phyloP scores from a whole-genome alignment of 768 basidiomycete genomes.

The Artomyces pyxidatus region DNA sequence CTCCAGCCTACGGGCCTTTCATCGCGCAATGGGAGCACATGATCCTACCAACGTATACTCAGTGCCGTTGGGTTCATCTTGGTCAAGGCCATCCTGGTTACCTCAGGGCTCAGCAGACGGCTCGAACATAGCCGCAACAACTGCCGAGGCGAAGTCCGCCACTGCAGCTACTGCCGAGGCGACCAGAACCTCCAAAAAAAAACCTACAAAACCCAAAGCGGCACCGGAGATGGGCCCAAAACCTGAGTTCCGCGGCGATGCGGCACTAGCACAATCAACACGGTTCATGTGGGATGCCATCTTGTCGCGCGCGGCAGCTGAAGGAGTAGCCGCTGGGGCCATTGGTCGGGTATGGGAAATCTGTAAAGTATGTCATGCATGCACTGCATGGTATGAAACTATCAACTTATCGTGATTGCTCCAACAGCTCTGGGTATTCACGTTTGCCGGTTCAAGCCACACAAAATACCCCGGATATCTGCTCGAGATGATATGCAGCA shows the following conservation, averaged over 20 bases:
- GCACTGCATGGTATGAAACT: not conserved
- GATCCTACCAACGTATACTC: not conserved
- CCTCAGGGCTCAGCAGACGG: not conserved
- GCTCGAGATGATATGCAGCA: slow-evolving; percentile 23
- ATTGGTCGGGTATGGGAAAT: not conserved
- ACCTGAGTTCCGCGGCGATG: not conserved
- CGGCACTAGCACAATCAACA: not conserved
- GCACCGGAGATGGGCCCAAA: not conserved
- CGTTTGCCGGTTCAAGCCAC: slow-evolving; percentile 27
- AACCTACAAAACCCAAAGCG: not conserved
- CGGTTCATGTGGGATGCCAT: not conserved
- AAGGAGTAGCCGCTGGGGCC: not conserved
- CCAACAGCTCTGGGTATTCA: slow-evolving; percentile 17
- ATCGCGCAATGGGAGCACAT: not conserved
- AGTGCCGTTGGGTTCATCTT: not conserved
- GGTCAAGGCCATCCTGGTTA: not conserved
- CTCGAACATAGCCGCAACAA: not conserved
- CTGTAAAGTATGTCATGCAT: not conserved
- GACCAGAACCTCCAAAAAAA: not conserved
- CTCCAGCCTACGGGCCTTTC: not conserved
- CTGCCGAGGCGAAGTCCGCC: not conserved
- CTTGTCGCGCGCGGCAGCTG: not conserved
- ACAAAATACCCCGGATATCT: slow-evolving; percentile 26
- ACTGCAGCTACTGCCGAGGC: not conserved
- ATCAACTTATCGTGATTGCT: not conserved